phyloP scores from a whole-genome alignment of 352 stramenopile genomes.

The Pythium brachiatum region DNA sequence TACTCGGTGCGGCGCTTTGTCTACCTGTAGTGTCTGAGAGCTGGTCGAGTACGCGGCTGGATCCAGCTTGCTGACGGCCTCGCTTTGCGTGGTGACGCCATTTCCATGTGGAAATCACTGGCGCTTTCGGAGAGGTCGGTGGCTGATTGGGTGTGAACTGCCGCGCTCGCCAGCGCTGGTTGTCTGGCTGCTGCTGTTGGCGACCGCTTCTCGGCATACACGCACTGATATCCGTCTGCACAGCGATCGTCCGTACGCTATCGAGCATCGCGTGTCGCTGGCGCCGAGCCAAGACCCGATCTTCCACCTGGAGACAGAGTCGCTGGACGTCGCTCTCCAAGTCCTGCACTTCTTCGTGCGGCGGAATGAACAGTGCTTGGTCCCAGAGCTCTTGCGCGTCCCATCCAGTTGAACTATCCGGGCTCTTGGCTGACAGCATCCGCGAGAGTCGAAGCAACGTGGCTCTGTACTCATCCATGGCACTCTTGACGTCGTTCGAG shows the following conservation, averaged over 20 bases:
- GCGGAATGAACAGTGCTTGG: conserved; percentile 57
- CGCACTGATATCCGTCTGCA: conserved; percentile 38
- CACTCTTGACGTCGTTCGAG: conserved; percentile 22
- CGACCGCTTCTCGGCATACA: conserved; percentile 12
- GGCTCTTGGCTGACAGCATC: conserved; percentile 36
- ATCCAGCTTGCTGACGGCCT: neutral
- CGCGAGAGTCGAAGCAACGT: conserved; percentile 30
- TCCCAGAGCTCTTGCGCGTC: conserved; percentile 51
- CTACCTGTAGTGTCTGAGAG: neutral
- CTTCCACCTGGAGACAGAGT: conserved; percentile 37
- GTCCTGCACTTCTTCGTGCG: conserved; percentile 48
- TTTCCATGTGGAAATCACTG: neutral
- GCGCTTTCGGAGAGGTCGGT: neutral
- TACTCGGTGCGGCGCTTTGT: neutral
- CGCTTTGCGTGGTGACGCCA: neutral
- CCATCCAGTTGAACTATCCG: conserved; percentile 48
- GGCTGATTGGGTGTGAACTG: neutral
- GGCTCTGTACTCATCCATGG: conserved; percentile 33
- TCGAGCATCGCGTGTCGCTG: neutral
- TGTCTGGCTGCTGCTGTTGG: neutral
- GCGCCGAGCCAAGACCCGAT: conserved; percentile 22
- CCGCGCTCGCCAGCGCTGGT: conserved; percentile 9
- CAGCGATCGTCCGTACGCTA: neutral
- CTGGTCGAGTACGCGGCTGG: neutral
- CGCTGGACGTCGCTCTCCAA: conserved; percentile 37